Evolutionary conservation across 176 grass and related monocot species (phyloP), one percentile per base, ranked within the genome.

Genomic region (Melocanna baccifera): DNA sequence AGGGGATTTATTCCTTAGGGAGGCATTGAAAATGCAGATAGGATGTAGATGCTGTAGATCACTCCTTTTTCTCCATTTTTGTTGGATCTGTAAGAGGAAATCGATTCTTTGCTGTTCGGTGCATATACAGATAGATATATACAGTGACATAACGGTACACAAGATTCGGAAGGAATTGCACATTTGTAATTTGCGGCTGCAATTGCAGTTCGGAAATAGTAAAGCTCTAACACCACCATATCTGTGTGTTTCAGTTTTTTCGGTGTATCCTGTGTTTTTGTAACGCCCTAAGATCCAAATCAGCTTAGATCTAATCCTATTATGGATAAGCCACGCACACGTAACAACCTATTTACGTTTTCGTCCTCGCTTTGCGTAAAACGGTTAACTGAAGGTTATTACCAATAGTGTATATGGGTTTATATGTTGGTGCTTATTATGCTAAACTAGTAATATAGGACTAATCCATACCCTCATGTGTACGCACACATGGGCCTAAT

Each of bases 1-100:
- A 71, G 83, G 45, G 83, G 88, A 39, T 71, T 82, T 43, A 39
- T 82, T 71, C 56, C 8, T 50, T 90, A 89, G 67, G 10, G 30
- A 22, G 0, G 32, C n/a, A 41, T 14, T 14, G 23, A 4, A 67
- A 45, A 45, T 66, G 41, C 69, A 30, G 22, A 37, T 18, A 37
- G 26, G 15, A 45, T 51, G 6, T 28, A 56, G 12, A 37, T 56
- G 34, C 23, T 12, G 22, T 45, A 26, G 13, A 41, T 56, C 23
- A 50, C 15, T 56, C 64, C 1, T 58, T 23, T 71, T 71, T 45
- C 36, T 82, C 51, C 50, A 25, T 56, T 43, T 70, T 69, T 56
- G 9, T 70, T 57, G 65, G 64, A 26, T n/a, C 1, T 45, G 12
- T 6, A 68, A 67, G 47, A 57, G 47, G 79, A 57, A 56, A 14